Evolutionary conservation across 495 filamentous ascomycete species (phyloP).

Genomic region (Annulohypoxylon moriforme): DNA sequence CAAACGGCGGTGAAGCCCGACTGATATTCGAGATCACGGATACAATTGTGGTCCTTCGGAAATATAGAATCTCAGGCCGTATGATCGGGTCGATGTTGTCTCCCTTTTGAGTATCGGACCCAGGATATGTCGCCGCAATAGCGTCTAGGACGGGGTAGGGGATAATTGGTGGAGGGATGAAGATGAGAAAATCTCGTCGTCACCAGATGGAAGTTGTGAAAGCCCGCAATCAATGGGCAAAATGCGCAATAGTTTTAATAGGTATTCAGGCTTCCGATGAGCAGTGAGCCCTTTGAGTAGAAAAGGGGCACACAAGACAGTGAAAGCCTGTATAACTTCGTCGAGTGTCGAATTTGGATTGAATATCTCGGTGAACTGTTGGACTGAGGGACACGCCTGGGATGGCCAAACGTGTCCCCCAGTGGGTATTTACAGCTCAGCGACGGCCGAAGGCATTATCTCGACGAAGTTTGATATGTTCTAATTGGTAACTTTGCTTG

Average conservation of each 20-base stretch:
- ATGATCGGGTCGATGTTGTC: neutral
- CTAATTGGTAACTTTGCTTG: constrained; percentile 53
- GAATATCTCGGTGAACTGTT: constrained; percentile 85
- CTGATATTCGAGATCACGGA: constrained; percentile 14
- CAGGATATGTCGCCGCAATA: constrained; percentile 16
- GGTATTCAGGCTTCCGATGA: constrained; percentile 44
- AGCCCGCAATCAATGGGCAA: constrained; percentile 32
- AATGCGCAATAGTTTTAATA: constrained; percentile 39
- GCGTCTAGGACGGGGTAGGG: constrained; percentile 20
- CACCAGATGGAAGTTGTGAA: constrained; percentile 34
- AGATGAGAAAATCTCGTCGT: constrained; percentile 43
- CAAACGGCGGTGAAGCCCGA: constrained; percentile 56
- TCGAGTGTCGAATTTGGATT: constrained; percentile 75
- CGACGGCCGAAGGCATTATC: constrained; percentile 86
- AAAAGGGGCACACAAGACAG: constrained; percentile 54
- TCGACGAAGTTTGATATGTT: constrained; percentile 79
- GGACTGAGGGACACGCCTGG: constrained; percentile 70
- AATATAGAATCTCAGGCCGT: constrained; percentile 21
- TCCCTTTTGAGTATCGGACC: constrained; percentile 3
- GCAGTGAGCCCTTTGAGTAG: constrained; percentile 10
- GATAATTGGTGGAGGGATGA: constrained; percentile 17
- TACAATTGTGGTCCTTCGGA: constrained; percentile 6
- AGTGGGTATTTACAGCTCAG: constrained; percentile 95
- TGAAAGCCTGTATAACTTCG: constrained; percentile 71
- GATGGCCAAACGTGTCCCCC: constrained; percentile 67